These are phyloP conservation scores for Paraglomus occultum DNA, from an alignment of 192 early-diverging fungal genomes.

Conservation along the genomic window DNA sequence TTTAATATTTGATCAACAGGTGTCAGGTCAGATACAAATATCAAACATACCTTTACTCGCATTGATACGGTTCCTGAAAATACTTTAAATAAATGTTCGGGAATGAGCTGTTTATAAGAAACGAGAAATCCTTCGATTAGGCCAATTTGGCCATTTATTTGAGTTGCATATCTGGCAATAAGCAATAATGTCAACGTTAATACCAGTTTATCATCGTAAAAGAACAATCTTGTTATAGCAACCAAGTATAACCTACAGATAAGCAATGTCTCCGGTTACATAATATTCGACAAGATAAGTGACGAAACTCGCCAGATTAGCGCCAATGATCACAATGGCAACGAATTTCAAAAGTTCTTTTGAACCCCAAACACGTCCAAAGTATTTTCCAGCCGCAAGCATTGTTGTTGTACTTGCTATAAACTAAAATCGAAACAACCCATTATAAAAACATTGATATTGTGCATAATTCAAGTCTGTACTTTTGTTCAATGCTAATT, in stretches of 20 bases:
- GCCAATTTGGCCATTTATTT: slow-evolving; percentile 71
- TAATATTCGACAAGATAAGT: slow-evolving; percentile 57
- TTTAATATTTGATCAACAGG: background rate
- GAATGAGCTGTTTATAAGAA: slow-evolving; percentile 86
- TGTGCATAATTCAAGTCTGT: background rate
- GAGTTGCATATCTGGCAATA: slow-evolving; percentile 47
- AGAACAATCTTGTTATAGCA: slow-evolving; percentile 19
- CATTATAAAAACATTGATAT: background rate
- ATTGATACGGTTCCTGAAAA: slow-evolving; percentile 60
- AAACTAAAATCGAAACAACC: slow-evolving; percentile 35
- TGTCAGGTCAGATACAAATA: slow-evolving; percentile 29
- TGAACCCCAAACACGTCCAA: slow-evolving; percentile 83
- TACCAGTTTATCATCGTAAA: background rate
- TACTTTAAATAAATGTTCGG: slow-evolving; percentile 77
- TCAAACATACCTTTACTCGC: slow-evolving; percentile 37
- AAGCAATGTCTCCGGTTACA: slow-evolving; percentile 51
- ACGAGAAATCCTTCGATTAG: slow-evolving; percentile 76
- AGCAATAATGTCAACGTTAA: background rate
- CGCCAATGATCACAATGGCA: slow-evolving; percentile 48
- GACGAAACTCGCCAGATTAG: slow-evolving; percentile 55
- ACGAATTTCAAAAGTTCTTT: slow-evolving; percentile 73
- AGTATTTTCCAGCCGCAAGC: slow-evolving; percentile 67
- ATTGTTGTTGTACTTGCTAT: slow-evolving; percentile 41
- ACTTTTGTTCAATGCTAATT: background rate
- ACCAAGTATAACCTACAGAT: slow-evolving; percentile 48